phyloP scores from a whole-genome alignment of 2,329 filamentous ascomycete genomes.

The Aspergillus neoniger region DNA sequence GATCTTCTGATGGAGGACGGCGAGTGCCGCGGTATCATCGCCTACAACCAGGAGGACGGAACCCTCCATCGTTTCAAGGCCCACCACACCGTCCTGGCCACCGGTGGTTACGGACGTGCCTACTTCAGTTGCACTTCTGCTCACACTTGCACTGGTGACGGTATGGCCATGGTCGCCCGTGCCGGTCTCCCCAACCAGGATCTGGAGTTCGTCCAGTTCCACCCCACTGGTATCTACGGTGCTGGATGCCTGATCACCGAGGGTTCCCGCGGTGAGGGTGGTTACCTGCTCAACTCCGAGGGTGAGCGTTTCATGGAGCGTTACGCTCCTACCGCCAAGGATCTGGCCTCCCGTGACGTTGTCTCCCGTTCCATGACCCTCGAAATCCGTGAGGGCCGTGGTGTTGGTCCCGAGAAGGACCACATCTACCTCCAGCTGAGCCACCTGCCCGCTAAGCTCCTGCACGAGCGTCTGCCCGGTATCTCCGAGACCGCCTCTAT shows the following conservation, averaged over 20 bases:
- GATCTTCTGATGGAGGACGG: slow-evolving; percentile 98
- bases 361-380: slow-evolving; percentile 97
- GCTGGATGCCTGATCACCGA: slow-evolving; percentile 98
- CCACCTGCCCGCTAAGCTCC: slow-evolving; percentile 86
- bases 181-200: slow-evolving; percentile 98
- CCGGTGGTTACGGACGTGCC: slow-evolving; percentile 93
- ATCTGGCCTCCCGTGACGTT: slow-evolving; percentile 93
- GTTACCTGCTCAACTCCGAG: slow-evolving; percentile 95
- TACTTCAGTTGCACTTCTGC: slow-evolving; percentile 99
- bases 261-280: slow-evolving; percentile 95
- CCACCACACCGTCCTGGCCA: slow-evolving; percentile 95
- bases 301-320: slow-evolving; percentile 99
- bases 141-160: slow-evolving; percentile 97
- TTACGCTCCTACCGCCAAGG: slow-evolving; percentile 96
- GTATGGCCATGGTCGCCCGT: slow-evolving; percentile 98
- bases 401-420: slow-evolving; percentile 95
- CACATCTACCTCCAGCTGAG: slow-evolving; percentile 98
- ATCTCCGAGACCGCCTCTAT: slow-evolving; percentile 98
- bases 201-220: slow-evolving; percentile 99
- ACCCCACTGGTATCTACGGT: slow-evolving; percentile 98
- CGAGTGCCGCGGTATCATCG: slow-evolving; percentile 92
- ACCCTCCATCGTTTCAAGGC: slow-evolving; percentile 96
- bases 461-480: slow-evolving; percentile 94
- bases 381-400: slow-evolving; percentile 95
- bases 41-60: slow-evolving; percentile 98